phyloP scores from a whole-genome alignment of 2,329 filamentous ascomycete species.

The Hirsutella rhossiliensis region DNA sequence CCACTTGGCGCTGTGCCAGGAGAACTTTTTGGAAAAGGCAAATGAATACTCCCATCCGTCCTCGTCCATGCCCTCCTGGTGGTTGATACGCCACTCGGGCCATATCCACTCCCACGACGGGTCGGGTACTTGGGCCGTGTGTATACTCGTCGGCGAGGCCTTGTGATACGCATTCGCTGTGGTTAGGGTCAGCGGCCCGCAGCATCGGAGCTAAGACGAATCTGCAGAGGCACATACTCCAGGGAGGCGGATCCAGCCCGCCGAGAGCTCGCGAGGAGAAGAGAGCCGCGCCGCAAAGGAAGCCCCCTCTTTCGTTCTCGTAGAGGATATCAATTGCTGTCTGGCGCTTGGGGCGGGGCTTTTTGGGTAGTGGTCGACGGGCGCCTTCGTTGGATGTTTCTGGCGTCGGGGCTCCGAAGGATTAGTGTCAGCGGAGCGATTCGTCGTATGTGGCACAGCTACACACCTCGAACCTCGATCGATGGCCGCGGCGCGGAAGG shows the following conservation, averaged over 20 bases:
- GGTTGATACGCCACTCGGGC: slow-evolving; percentile 51
- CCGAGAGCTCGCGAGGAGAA: slow-evolving; percentile 81
- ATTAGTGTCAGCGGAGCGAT: not conserved
- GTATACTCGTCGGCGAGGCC: slow-evolving; percentile 53
- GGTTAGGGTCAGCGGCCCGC: not conserved
- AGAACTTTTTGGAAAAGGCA: slow-evolving; percentile 60
- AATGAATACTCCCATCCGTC: slow-evolving; percentile 97
- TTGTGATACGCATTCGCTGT: slow-evolving; percentile 50
- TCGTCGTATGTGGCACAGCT: too few species aligned
- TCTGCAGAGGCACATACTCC: slow-evolving; percentile 36
- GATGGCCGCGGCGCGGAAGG: slow-evolving; percentile 14
- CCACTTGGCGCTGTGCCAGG: slow-evolving; percentile 87
- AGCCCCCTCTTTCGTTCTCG: slow-evolving; percentile 87
- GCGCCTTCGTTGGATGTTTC: slow-evolving; percentile 7
- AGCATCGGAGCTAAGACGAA: not conserved
- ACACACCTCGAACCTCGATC: slow-evolving; percentile 20
- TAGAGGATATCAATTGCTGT: slow-evolving; percentile 76
- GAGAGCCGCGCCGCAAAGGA: slow-evolving; percentile 79
- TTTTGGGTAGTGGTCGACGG: slow-evolving; percentile 9
- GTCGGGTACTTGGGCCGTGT: slow-evolving; percentile 85
- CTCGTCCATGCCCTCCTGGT: slow-evolving; percentile 68
- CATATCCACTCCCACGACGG: slow-evolving; percentile 88
- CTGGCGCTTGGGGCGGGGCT: slow-evolving; percentile 27
- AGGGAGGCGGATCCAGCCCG: slow-evolving; percentile 72
- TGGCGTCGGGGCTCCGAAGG: slow-evolving; percentile 16